Evolutionary conservation across 2,329 filamentous ascomycete species (phyloP).

Genomic region (Ceratocystis harringtonii): DNA sequence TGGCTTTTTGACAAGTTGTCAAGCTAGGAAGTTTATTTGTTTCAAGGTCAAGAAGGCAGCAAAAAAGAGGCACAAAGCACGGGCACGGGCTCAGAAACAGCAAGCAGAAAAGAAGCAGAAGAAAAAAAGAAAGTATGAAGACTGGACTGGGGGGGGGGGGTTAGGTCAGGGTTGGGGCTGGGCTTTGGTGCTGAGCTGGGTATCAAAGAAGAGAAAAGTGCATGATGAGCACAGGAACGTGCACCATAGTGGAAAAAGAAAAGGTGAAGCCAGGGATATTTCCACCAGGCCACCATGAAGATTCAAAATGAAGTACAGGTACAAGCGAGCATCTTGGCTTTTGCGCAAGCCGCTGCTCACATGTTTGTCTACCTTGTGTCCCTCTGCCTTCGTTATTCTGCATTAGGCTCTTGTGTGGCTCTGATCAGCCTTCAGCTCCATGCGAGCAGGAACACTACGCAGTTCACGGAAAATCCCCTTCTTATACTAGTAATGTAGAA

Average conservation of each 20-base stretch:
- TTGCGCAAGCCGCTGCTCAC: too few relatives aligned
- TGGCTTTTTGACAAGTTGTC: neutral
- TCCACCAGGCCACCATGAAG: too few relatives aligned
- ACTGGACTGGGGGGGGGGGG: neutral
- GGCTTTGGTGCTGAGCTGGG: neutral
- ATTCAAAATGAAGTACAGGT: neutral
- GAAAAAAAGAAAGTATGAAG: neutral
- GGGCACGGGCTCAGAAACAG: neutral
- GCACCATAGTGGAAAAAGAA: neutral
- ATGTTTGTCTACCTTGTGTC: too few relatives aligned
- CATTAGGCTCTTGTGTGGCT: too few relatives aligned
- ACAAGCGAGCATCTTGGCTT: neutral
- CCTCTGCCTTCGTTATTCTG: too few relatives aligned
- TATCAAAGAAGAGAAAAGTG: slow-evolving; percentile 1
- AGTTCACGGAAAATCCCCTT: too few relatives aligned
- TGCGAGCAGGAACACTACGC: too few relatives aligned
- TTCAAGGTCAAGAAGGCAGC: neutral
- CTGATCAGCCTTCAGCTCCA: too few relatives aligned
- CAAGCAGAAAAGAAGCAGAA: neutral
- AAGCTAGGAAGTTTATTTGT: neutral
- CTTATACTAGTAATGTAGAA: too few relatives aligned
- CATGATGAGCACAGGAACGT: slow-evolving; percentile 1
- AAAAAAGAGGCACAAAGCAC: neutral
- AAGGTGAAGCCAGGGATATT: neutral
- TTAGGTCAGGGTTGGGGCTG: neutral